These are phyloP conservation scores for Chaetothyriales sp. DNA, from an alignment of 2,329 filamentous ascomycete genomes.

Conservation along the genomic window DNA sequence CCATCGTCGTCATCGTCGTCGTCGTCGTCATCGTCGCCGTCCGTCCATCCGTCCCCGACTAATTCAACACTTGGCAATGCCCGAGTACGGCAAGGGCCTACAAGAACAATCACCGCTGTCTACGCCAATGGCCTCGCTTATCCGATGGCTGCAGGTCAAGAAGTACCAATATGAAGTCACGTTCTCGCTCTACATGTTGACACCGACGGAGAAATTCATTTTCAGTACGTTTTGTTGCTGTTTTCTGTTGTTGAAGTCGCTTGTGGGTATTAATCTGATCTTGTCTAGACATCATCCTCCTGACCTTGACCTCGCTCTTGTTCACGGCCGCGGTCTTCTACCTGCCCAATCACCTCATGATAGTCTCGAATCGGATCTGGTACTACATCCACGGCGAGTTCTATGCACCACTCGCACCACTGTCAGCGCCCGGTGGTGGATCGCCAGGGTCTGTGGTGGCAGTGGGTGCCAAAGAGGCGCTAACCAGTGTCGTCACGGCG, in stretches of 20 bases:
- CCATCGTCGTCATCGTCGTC: not conserved
- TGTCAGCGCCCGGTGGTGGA: not conserved
- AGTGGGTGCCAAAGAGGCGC: constrained; percentile 19
- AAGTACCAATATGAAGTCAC: constrained; percentile 98
- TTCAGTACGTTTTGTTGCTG: constrained; percentile 58
- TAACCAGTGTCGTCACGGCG: not conserved
- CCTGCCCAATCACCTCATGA: constrained; percentile 77
- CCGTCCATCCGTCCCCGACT: not conserved
- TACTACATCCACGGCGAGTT: constrained; percentile 85
- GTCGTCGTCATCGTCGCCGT: not conserved
- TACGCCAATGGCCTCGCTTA: constrained; percentile 37
- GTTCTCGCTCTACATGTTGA: constrained; percentile 93
- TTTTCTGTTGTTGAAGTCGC: not conserved
- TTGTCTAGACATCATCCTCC: constrained; percentile 66
- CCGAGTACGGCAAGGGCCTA: constrained; percentile 6
- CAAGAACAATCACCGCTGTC: not conserved
- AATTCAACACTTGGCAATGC: constrained; percentile 1
- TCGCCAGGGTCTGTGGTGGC: constrained; percentile 24
- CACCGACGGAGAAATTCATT: constrained; percentile 86
- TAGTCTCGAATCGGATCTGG: constrained; percentile 72
- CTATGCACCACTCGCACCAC: not conserved
- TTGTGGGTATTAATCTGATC: not conserved
- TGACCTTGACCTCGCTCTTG: constrained; percentile 76
- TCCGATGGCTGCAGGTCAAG: constrained; percentile 84
- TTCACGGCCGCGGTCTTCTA: constrained; percentile 80